phyloP scores from a whole-genome alignment of 805 yeast species.

The Ogataea methylovora region DNA sequence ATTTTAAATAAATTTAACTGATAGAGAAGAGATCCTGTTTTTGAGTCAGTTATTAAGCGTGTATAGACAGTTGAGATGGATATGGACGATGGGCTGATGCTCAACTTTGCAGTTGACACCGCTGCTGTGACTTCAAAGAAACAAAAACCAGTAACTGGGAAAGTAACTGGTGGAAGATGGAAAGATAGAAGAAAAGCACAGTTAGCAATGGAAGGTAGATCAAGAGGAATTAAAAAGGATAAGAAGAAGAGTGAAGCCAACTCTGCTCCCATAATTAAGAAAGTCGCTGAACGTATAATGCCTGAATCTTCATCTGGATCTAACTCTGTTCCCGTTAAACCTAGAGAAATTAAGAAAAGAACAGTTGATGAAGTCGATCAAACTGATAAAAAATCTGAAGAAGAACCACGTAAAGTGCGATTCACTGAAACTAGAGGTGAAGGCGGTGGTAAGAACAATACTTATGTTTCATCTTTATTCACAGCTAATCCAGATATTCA shows the following conservation, averaged over 20 bases:
- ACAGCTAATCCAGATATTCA: conserved; percentile 54
- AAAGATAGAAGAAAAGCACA: conserved; percentile 65
- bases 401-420: conserved; percentile 22
- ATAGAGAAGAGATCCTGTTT: no score
- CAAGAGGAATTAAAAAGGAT: conserved; percentile 10
- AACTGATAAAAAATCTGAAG: conserved; percentile 18
- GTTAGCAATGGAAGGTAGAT: conserved; percentile 40
- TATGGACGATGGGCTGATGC: conserved; percentile 60
- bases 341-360: conserved; percentile 3
- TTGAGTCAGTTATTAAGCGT: no score
- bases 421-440: conserved; percentile 43
- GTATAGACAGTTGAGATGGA: conserved; percentile 9
- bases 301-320: conserved; percentile 12
- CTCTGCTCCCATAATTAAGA: conserved; percentile 5
- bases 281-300: not conserved
- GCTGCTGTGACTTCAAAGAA: conserved; percentile 14
- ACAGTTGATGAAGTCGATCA: conserved; percentile 6
- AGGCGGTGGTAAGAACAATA: conserved; percentile 46
- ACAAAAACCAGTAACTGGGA: conserved; percentile 9
- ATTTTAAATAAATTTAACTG: not conserved
- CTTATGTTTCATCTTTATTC: conserved; percentile 82
- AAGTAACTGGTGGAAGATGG: conserved; percentile 76
- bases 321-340: conserved; percentile 10
- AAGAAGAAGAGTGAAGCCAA: conserved; percentile 3
- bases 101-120: conserved; percentile 55